Evolutionary conservation across 1,284 basidiomycete genomes (phyloP).

Genomic region (Afroboletus lepidellus): DNA sequence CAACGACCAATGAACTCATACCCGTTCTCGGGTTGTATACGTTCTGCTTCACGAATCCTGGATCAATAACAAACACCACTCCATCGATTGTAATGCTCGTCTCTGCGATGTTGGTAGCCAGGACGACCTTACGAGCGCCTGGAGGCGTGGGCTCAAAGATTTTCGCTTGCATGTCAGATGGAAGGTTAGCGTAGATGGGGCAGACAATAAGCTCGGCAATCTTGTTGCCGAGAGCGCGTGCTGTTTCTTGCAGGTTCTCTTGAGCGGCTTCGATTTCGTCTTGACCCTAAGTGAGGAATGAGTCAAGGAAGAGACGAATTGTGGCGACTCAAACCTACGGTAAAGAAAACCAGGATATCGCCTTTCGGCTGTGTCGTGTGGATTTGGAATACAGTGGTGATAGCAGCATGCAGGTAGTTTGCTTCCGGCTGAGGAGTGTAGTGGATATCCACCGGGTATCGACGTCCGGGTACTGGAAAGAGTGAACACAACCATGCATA

Average conservation of each 20-base stretch:
- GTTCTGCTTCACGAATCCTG: conserved; percentile 97
- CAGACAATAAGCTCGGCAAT: conserved; percentile 93
- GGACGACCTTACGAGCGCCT: conserved; percentile 93
- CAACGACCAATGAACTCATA: conserved; percentile 93
- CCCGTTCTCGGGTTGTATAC: conserved; percentile 95
- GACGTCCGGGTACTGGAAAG: conserved; percentile 84
- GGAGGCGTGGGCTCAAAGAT: conserved; percentile 99
- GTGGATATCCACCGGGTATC: conserved; percentile 97
- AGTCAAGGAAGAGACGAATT: neutral
- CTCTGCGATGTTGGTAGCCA: conserved; percentile 99
- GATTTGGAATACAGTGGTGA: conserved; percentile 98
- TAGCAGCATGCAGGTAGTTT: conserved; percentile 97
- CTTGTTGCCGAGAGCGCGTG: conserved; percentile 93
- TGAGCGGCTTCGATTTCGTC: conserved; percentile 98
- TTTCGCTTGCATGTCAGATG: conserved; percentile 98
- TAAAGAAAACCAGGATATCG: conserved; percentile 98
- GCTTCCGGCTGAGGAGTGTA: conserved; percentile 98
- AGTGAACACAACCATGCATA: conserved; percentile 1
- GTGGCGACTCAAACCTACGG: conserved; percentile 48
- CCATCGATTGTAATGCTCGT: conserved; percentile 98
- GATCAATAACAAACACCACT: conserved; percentile 97
- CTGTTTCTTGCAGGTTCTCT: conserved; percentile 94
- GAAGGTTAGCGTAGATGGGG: conserved; percentile 97
- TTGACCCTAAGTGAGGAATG: conserved; percentile 68
- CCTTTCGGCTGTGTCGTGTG: conserved; percentile 98